Evolutionary conservation across 2,329 filamentous ascomycete genomes (phyloP).

Genomic region (Lizonia empirigonia): DNA sequence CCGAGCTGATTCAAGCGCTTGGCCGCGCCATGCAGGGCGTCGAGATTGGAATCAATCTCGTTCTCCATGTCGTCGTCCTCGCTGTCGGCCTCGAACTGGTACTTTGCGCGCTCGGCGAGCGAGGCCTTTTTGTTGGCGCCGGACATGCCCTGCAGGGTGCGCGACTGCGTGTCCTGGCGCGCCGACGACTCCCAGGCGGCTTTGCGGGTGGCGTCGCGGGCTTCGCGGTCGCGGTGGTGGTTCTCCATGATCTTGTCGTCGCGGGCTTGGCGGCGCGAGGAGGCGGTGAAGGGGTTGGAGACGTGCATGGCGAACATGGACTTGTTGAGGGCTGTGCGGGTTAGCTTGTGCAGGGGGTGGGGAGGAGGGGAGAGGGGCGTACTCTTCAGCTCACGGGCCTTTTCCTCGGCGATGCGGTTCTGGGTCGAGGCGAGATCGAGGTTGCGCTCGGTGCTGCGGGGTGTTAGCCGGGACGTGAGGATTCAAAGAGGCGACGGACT

Average conservation of each 20-base stretch:
- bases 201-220: constrained; percentile 61
- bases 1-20: constrained; percentile 75
- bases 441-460: constrained; percentile 65
- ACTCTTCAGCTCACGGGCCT: constrained; percentile 79
- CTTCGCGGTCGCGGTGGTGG: constrained; percentile 61
- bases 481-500: constrained; percentile 13
- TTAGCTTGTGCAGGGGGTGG: not conserved
- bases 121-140: constrained; percentile 26
- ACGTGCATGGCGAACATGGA: constrained; percentile 91
- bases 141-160: constrained; percentile 21
- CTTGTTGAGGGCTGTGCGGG: constrained; percentile 65
- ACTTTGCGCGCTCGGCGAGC: constrained; percentile 43
- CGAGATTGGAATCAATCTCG: constrained; percentile 50
- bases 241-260: constrained; percentile 71
- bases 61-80: constrained; percentile 69
- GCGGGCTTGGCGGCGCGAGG: constrained; percentile 50
- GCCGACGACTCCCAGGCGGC: constrained; percentile 53
- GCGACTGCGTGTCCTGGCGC: constrained; percentile 32
- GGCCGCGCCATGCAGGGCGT: constrained; percentile 65
- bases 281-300: constrained; percentile 65
- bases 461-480: constrained; percentile 40
- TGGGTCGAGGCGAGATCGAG: constrained; percentile 80
- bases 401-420: constrained; percentile 78
- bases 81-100: constrained; percentile 43
- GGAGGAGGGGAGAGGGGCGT: not conserved